Base-by-base conservation (phyloP, 73 alveolate genomes). In the Tetrahymena elliotti region DNA sequence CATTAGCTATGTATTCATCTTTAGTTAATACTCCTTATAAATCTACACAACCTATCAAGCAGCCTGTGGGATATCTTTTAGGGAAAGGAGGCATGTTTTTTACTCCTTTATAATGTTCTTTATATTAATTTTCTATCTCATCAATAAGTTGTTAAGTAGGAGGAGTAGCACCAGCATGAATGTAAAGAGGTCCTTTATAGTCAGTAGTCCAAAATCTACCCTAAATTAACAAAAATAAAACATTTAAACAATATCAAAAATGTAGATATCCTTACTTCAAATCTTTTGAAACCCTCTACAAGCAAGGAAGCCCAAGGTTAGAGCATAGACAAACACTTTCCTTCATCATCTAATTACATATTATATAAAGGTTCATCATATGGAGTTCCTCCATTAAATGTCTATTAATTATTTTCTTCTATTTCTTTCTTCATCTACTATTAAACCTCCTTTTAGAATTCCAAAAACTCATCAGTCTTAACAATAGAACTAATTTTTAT, bases 291-390 rank as follows among this genome's bases (percentile, higher is more conserved):
- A 1, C 98, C 99, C 35, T 95, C 92, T 1, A 97, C 96, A 0
- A 97, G 95, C 34, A 97, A 95, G 5, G 97, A 95, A 68, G 99
- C 99, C 99, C 99, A 97, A 2, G 99, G 98, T 93, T 97, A 84
- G 83, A 96, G 99, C 98, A 97, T 97, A 34, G 99, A 97, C 27
- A 97, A 84, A 93, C 99, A 96, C 96, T 96, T 93, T 52, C 98
- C 97, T 93, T 68, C 40, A 40, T 96, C 97, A 18, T 96, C 96
- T 68, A 68, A 68, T 24, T 84, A 35, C 52, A 84, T 38, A 84
- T 84, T 38, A 33, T 37, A 84, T 8, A 84, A 84, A 0, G 52
- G 16, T 37, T 84, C 54, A 84, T 84, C 93, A 84, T 84, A 84
- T 31, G 82, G 82, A 84, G 33, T 84, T 27, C 20, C 37, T 8